Evolutionary conservation across 495 filamentous ascomycete species (phyloP), one percentile per base, ranked within the genome.

Genomic region (Neurospora tetrasperma): DNA sequence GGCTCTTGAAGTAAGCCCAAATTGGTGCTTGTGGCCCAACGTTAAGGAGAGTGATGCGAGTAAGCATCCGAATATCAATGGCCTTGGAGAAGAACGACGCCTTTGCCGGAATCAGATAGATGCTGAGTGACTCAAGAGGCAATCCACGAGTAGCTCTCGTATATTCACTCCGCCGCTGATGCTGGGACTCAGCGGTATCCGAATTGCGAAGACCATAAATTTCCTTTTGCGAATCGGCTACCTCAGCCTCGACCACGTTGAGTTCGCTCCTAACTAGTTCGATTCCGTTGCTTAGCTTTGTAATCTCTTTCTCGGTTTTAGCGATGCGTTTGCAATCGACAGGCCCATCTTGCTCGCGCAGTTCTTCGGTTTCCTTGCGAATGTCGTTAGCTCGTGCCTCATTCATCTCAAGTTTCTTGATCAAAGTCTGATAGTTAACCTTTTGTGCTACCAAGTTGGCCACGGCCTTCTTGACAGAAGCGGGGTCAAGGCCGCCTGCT

Each of bases 61-160:
- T 84, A 5, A 91, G 82, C 4, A 78, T 74, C 20, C 78, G 82
- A 12, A 90, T 69, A 73, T 91, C 88, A 7, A 90, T 76, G 5
- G 86, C 85, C 39, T 81, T 80, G 6, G 79, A 83, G 8, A 91
- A 69, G 0, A 89, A 81, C 0, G 83, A 84, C 0, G 88, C 81
- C 76, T 84, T 87, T 71, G 88, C 79, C 1, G 89, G 89, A 39
- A 91, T 83, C 59, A 88, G 84, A 73, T 89, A 83, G 42, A 91
- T 82, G 48, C 83, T 80, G 5, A 91, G 80, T 20, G 79, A 82
- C 44, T 85, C 75, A 2, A 91, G 81, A 3, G 84, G 76, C 9
- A 90, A 78, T 2, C 89, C 89, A 71, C 88, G 81, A 14, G 86
- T 88, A 0, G 77, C 75, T 27, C 87, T 83, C 42, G 87, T 73